Conservation (phyloP, 208 protist genomes). For the Borovskyia barvae region DNA sequence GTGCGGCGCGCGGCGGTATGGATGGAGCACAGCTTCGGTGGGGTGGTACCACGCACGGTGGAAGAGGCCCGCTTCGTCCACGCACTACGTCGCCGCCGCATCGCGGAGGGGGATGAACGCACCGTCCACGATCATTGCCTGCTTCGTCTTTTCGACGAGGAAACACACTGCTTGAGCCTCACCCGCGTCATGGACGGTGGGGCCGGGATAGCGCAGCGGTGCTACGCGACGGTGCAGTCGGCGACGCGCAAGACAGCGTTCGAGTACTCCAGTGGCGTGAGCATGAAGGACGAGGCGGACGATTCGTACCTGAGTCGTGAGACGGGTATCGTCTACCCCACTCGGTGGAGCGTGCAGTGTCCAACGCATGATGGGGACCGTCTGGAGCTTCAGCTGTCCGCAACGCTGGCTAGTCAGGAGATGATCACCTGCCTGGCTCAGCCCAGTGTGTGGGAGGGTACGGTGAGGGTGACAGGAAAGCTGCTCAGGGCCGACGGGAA, state of each 20-base stretch:
- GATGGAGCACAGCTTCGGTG: slow-evolving; percentile 61
- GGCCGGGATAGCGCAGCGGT: not conserved
- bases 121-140: slow-evolving; percentile 37
- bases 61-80: slow-evolving; percentile 36
- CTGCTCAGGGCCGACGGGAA: slow-evolving; percentile 32
- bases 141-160: slow-evolving; percentile 46
- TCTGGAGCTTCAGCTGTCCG: slow-evolving; percentile 32
- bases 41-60: slow-evolving; percentile 35
- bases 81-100: slow-evolving; percentile 17
- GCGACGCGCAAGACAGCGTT: slow-evolving; percentile 28
- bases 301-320: slow-evolving; percentile 34
- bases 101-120: slow-evolving; percentile 21
- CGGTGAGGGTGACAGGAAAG: slow-evolving; percentile 33
- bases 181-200: slow-evolving; percentile 21
- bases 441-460: slow-evolving; percentile 57
- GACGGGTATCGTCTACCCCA: slow-evolving; percentile 44
- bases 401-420: slow-evolving; percentile 49
- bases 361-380: slow-evolving; percentile 26
- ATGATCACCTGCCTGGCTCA: slow-evolving; percentile 39
- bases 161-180: slow-evolving; percentile 28
- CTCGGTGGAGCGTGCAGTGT: slow-evolving; percentile 27
- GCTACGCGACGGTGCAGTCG: slow-evolving; percentile 29
- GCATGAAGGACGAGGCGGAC: slow-evolving; percentile 13
- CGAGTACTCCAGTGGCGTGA: slow-evolving; percentile 23
- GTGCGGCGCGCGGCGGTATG: slow-evolving; percentile 35